A percentile compares a stretch with the other conserved stretches of the same genome.
These are phyloP conservation scores for Phytophthora fragariae DNA, from an alignment of 352 stramenopile species.

Conservation along the genomic window DNA sequence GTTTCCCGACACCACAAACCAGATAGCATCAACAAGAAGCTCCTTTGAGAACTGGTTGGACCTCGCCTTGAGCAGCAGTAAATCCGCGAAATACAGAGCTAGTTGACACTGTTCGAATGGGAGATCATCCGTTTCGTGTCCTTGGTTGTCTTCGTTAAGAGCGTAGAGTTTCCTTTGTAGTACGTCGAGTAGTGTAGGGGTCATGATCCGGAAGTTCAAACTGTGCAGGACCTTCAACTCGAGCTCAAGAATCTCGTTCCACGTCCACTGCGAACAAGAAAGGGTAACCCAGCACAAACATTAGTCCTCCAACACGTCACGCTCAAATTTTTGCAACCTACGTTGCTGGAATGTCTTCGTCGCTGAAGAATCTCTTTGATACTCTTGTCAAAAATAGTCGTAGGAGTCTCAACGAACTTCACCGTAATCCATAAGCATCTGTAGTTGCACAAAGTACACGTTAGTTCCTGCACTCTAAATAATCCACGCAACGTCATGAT, in stretches of 20 bases:
- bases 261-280: conserved; percentile 59
- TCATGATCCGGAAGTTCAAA: conserved; percentile 68
- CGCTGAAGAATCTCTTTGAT: conserved; percentile 75
- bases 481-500: neutral
- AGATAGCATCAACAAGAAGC: conserved; percentile 64
- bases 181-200: conserved; percentile 49
- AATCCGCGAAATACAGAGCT: conserved; percentile 66
- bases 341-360: conserved; percentile 65
- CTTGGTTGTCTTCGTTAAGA: conserved; percentile 17
- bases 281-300: neutral
- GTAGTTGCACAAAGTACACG: conserved; percentile 6
- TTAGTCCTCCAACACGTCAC: conserved; percentile 1
- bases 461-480: conserved; percentile 1
- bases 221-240: conserved; percentile 53
- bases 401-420: conserved; percentile 74
- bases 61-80: conserved; percentile 58
- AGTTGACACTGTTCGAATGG: conserved; percentile 48
- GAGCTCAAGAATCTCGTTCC: conserved; percentile 62
- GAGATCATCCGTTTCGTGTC: conserved; percentile 14
- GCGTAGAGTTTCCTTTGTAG: conserved; percentile 58
- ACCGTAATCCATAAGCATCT: conserved; percentile 78
- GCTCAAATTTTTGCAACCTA: conserved; percentile 29
- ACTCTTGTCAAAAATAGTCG: conserved; percentile 59
- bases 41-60: conserved; percentile 53
- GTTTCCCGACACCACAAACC: conserved; percentile 60